phyloP scores from a whole-genome alignment of 2,329 filamentous ascomycete genomes.

The Trichoderma polysporum region DNA sequence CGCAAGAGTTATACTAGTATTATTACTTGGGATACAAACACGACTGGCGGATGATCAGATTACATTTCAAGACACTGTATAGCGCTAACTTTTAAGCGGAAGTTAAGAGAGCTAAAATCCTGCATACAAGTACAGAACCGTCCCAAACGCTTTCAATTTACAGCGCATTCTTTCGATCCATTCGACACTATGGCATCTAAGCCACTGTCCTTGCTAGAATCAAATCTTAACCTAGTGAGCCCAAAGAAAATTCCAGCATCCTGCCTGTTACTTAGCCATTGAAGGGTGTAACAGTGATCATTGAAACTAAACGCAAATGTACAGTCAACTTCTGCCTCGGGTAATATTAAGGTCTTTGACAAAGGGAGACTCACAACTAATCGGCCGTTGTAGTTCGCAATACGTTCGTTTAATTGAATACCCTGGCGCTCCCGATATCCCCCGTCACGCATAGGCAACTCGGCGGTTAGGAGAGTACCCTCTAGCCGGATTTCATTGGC shows the following conservation, averaged over 20 bases:
- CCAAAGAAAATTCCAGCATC: no score
- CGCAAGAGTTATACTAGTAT: background rate
- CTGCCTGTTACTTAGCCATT: no score
- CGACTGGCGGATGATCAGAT: background rate
- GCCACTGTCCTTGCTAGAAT: background rate
- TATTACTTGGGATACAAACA: background rate
- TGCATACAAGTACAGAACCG: background rate
- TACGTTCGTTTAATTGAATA: slow-evolving; percentile 21
- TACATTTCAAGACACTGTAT: background rate
- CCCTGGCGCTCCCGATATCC: slow-evolving; percentile 18
- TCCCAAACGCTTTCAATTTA: background rate
- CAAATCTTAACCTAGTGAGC: no score
- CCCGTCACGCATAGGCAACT: slow-evolving; percentile 8
- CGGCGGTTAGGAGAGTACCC: slow-evolving; percentile 4
- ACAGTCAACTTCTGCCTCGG: background rate
- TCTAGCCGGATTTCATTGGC: background rate
- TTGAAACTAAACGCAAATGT: background rate
- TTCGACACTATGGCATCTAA: background rate
- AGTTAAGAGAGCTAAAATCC: background rate
- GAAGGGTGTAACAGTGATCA: background rate
- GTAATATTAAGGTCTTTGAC: no score
- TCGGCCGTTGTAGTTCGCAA: slow-evolving; percentile 21
- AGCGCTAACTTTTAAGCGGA: background rate
- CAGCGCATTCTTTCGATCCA: background rate
- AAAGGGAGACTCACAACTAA: slow-evolving; percentile 12